These are phyloP conservation scores for Naumovozyma baii DNA, from an alignment of 805 yeast species.

Conservation along the genomic window DNA sequence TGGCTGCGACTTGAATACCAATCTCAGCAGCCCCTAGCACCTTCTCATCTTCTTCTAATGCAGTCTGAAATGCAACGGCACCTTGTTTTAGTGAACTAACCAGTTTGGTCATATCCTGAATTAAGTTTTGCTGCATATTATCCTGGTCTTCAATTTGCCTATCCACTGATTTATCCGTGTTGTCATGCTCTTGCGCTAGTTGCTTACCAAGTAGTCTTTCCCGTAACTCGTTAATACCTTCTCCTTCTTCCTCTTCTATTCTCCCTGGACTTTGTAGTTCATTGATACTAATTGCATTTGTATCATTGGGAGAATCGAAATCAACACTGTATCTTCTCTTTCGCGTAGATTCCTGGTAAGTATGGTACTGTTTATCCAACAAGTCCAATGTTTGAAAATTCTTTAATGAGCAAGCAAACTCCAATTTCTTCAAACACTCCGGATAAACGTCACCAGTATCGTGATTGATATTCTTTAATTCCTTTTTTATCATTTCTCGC, in stretches of 20 bases:
- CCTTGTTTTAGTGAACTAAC: slow-evolving; percentile 32
- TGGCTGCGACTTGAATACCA: slow-evolving; percentile 33
- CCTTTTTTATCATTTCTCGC: background rate
- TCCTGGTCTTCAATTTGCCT: slow-evolving; percentile 32
- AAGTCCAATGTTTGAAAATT: slow-evolving; percentile 3
- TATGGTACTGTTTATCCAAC: slow-evolving; percentile 12
- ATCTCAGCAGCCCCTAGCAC: slow-evolving; percentile 35
- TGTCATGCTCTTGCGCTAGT: slow-evolving; percentile 1
- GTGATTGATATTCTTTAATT: too few species aligned
- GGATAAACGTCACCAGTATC: too few species aligned
- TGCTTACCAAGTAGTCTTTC: slow-evolving; percentile 25
- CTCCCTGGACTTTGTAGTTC: background rate
- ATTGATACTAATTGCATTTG: background rate
- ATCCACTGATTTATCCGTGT: slow-evolving; percentile 19
- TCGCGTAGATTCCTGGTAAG: slow-evolving; percentile 10
- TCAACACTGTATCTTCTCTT: slow-evolving; percentile 25
- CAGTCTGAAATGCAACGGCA: slow-evolving; percentile 34
- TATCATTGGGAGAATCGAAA: slow-evolving; percentile 13
- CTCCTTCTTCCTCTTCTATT: slow-evolving; percentile 12
- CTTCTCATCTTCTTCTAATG: slow-evolving; percentile 32
- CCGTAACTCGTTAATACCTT: slow-evolving; percentile 27
- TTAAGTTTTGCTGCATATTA: slow-evolving; percentile 30
- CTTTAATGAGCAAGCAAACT: slow-evolving; percentile 8
- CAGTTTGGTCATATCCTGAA: slow-evolving; percentile 33
- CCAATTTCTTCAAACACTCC: slow-evolving; percentile 4